These are phyloP conservation scores for Smittium mucronatum DNA, from an alignment of 371 early-diverging fungal genomes.

Conservation along the genomic window DNA sequence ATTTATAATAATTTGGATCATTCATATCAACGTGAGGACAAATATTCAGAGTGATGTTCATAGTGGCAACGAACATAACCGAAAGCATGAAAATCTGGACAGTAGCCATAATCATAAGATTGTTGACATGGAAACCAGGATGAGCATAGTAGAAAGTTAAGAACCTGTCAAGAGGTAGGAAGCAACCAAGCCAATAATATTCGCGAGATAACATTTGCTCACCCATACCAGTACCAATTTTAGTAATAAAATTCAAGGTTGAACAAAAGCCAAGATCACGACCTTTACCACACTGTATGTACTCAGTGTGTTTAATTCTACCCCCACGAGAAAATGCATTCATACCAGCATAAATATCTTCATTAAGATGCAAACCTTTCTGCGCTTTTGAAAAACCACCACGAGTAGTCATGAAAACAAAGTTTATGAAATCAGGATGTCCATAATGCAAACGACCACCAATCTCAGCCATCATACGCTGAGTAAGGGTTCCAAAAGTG, in stretches of 20 bases:
- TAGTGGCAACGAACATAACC: constrained; percentile 56
- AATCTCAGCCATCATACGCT: constrained; percentile 74
- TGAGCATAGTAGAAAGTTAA: constrained; percentile 81
- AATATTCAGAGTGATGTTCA: constrained; percentile 43
- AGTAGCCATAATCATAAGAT: constrained; percentile 75
- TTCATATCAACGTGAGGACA: constrained; percentile 41
- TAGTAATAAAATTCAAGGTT: constrained; percentile 76
- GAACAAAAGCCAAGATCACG: constrained; percentile 85
- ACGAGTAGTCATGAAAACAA: constrained; percentile 75
- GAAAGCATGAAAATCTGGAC: constrained; percentile 73
- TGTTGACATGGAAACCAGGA: constrained; percentile 85
- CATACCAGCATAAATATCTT: constrained; percentile 90
- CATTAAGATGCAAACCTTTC: constrained; percentile 81
- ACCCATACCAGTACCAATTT: constrained; percentile 87
- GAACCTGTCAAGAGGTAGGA: constrained; percentile 70
- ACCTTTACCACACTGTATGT: constrained; percentile 86
- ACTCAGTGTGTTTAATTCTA: constrained; percentile 80
- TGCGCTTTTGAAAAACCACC: constrained; percentile 85
- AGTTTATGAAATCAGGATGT: constrained; percentile 84
- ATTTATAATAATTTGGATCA: constrained; percentile 23
- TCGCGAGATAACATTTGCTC: constrained; percentile 86
- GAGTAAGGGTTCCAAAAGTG: constrained; percentile 76
- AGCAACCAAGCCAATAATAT: constrained; percentile 77
- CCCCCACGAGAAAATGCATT: constrained; percentile 75
- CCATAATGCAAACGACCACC: constrained; percentile 80